Evolutionary conservation across 371 early-diverging fungal species (phyloP).

Genomic region (Mucor irregularis): DNA sequence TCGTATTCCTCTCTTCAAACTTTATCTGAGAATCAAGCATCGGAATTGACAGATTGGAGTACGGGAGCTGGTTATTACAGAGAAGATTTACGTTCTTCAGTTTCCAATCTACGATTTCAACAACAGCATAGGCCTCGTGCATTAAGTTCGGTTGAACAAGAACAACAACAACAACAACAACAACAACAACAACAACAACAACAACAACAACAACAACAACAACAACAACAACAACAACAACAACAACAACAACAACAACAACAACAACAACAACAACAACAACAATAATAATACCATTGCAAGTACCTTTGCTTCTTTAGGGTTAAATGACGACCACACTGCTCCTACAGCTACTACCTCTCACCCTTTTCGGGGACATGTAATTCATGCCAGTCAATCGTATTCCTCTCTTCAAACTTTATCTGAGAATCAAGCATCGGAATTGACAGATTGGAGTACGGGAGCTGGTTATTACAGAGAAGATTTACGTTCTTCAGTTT

Average conservation of each 20-base stretch:
- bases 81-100: conserved; percentile 23
- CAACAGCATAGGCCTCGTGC: conserved; percentile 42
- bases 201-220: background rate
- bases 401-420: conserved; percentile 30
- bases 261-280: conserved; percentile 38
- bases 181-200: background rate
- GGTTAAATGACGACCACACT: conserved; percentile 55
- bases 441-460: conserved; percentile 1
- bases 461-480: conserved; percentile 17
- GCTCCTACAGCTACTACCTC: background rate
- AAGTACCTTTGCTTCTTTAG: conserved; percentile 70
- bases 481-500: conserved; percentile 22
- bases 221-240: too few relatives aligned
- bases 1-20: conserved; percentile 33
- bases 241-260: too few relatives aligned
- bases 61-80: conserved; percentile 14
- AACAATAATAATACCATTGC: conserved; percentile 50
- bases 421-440: conserved; percentile 14
- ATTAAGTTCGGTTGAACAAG: conserved; percentile 47
- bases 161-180: conserved; percentile 3
- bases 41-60: conserved; percentile 4
- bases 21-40: conserved; percentile 13
- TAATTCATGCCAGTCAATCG: conserved; percentile 28
- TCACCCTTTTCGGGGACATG: background rate
- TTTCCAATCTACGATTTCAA: conserved; percentile 13